phyloP scores from a whole-genome alignment of 352 stramenopile genomes.

The Plasmopara muralis region DNA sequence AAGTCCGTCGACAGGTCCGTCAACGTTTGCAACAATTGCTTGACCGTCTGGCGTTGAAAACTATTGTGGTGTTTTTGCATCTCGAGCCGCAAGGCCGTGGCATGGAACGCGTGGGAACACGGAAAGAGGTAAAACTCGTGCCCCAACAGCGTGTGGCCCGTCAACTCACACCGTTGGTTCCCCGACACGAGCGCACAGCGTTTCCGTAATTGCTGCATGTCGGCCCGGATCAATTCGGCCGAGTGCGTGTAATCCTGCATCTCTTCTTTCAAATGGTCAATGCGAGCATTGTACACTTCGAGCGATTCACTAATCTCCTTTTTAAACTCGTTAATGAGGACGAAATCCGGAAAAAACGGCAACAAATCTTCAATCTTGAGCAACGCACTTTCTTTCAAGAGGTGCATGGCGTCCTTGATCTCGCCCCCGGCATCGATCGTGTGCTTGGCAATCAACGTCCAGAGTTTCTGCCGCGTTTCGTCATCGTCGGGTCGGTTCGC shows the following conservation, averaged over 20 bases:
- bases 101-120: conserved; percentile 91
- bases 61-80: conserved; percentile 87
- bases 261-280: conserved; percentile 89
- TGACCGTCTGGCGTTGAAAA: conserved; percentile 85
- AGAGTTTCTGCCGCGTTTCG: conserved; percentile 88
- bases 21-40: conserved; percentile 86
- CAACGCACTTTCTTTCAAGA: conserved; percentile 81
- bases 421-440: conserved; percentile 85
- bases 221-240: conserved; percentile 82
- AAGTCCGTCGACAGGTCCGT: conserved; percentile 78
- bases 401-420: conserved; percentile 81
- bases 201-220: conserved; percentile 86
- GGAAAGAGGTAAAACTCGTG: conserved; percentile 94
- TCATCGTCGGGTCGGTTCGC: conserved; percentile 87
- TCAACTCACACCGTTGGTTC: conserved; percentile 87
- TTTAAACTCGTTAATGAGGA: conserved; percentile 94
- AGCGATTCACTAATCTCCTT: conserved; percentile 92
- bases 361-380: conserved; percentile 93
- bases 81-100: conserved; percentile 80
- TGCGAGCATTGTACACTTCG: conserved; percentile 87
- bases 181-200: conserved; percentile 79
- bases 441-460: conserved; percentile 90
- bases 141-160: conserved; percentile 79
- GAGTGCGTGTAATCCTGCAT: conserved; percentile 91
- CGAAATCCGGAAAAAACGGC: conserved; percentile 93